Evolutionary conservation across 768 basidiomycete species (phyloP), one percentile per base, ranked within the genome.

Genomic region (Suillus lakei): DNA sequence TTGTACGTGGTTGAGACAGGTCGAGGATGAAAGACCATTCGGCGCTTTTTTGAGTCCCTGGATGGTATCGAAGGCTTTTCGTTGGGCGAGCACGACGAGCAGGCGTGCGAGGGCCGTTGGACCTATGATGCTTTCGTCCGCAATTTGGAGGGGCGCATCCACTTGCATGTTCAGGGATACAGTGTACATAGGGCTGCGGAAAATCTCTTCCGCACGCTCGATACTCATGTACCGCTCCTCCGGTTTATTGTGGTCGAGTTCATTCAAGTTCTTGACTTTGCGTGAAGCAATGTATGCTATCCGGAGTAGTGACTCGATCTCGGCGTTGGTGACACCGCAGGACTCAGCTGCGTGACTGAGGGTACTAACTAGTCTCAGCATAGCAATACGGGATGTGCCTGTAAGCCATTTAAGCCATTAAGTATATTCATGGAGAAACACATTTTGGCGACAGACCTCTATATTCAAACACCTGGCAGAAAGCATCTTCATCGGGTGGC

Each of bases 81-180:
- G 73, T 60, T 75, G 64, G 9, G 76, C 73, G 5, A 79, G 72
- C 10, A 76, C 51, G 6, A 72, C 72, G 18, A 78, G 67, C 5
- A 79, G 66, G 5, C 77, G 73, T 16, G 72, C 62, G 28, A 76
- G 68, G 15, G 68, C 69, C 12, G 65, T 74, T 1, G 77, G 76
- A 16, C 76, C 78, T 18, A 73, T 61, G 9, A 72, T 63, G 16
- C 62, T 36, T 63, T 76, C 76, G 5, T 69, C 66, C 2, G 72
- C 68, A 8, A 76, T 68, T 26, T 72, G 70, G 5, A 62, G 32
- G 2, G 71, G 64, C 1, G 67, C 63, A 10, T 77, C 73, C 15
- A 26, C 26, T 21, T 67, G 64, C 12, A 68, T 64, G 23, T 64
- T 59, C 2, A 67, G 51, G 8, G 68, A 66, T 16, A 66, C 39